Evolutionary conservation across 2,329 filamentous ascomycete genomes (phyloP).

Genomic region (Alternaria sp.): DNA sequence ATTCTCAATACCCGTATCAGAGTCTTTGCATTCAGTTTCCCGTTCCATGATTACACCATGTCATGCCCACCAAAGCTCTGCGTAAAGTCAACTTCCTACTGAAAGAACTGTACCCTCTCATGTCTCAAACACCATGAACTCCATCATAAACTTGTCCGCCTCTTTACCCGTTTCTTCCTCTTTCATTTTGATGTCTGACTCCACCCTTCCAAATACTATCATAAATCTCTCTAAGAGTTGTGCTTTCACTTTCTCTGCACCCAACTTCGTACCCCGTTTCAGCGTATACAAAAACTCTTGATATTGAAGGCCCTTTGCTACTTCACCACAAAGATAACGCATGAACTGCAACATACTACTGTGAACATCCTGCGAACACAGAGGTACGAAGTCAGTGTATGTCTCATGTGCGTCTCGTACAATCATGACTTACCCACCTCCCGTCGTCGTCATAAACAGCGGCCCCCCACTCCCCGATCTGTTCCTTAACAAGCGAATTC

Average conservation of each 20-base stretch:
- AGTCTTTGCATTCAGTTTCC: neutral
- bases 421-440: neutral
- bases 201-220: neutral
- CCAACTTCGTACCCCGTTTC: neutral
- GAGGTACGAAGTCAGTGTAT: neutral
- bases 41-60: neutral
- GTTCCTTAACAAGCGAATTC: neutral
- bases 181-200: neutral
- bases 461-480: neutral
- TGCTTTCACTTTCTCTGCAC: neutral
- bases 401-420: neutral
- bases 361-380: neutral
- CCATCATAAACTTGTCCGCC: constrained; percentile 7
- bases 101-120: neutral
- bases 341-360: constrained; percentile 3
- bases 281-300: neutral
- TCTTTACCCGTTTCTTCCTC: neutral
- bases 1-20: neutral
- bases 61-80: neutral
- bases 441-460: neutral
- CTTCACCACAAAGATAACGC: neutral
- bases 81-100: neutral
- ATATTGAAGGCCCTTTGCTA: neutral
- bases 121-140: constrained; percentile 13
- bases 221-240: neutral